These are phyloP conservation scores for Pseudozyma pruni DNA, from an alignment of 1,284 basidiomycete genomes.

Conservation along the genomic window DNA sequence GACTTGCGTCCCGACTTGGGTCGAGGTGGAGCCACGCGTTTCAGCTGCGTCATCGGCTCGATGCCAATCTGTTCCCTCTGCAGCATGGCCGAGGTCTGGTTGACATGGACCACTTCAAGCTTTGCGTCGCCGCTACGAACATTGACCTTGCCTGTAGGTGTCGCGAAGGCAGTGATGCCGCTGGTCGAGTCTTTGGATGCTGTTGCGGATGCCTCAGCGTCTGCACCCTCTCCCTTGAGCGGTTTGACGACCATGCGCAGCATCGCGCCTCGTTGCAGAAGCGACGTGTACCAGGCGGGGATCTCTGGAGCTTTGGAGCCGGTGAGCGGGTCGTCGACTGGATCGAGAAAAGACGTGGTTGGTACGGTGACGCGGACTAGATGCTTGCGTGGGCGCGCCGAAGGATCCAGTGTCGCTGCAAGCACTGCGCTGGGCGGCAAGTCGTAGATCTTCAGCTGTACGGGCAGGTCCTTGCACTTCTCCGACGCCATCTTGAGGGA, in stretches of 20 bases:
- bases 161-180: slow-evolving; percentile 14
- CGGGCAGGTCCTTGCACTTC: slow-evolving; percentile 45
- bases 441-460: slow-evolving; percentile 55
- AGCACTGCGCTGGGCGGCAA: slow-evolving; percentile 64
- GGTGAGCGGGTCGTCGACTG: slow-evolving; percentile 43
- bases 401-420: slow-evolving; percentile 61
- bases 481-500: slow-evolving; percentile 35
- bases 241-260: slow-evolving; percentile 48
- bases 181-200: slow-evolving; percentile 10
- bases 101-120: slow-evolving; percentile 58
- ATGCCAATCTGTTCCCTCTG: slow-evolving; percentile 52
- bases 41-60: slow-evolving; percentile 45
- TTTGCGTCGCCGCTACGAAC: slow-evolving; percentile 37
- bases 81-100: slow-evolving; percentile 62
- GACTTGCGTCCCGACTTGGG: slow-evolving; percentile 31
- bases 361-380: slow-evolving; percentile 59
- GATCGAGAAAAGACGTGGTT: slow-evolving; percentile 39
- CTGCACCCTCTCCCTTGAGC: slow-evolving; percentile 16
- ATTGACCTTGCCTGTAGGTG: slow-evolving; percentile 38
- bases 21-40: slow-evolving; percentile 22
- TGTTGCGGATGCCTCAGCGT: slow-evolving; percentile 4
- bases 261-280: slow-evolving; percentile 46
- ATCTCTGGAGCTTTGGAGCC: slow-evolving; percentile 39
- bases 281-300: slow-evolving; percentile 42
- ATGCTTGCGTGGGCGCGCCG: slow-evolving; percentile 60